Evolutionary conservation across 129 eudicot species (phyloP), one percentile per base, ranked within the genome.

Genomic region (Oenanthe sinensis): DNA sequence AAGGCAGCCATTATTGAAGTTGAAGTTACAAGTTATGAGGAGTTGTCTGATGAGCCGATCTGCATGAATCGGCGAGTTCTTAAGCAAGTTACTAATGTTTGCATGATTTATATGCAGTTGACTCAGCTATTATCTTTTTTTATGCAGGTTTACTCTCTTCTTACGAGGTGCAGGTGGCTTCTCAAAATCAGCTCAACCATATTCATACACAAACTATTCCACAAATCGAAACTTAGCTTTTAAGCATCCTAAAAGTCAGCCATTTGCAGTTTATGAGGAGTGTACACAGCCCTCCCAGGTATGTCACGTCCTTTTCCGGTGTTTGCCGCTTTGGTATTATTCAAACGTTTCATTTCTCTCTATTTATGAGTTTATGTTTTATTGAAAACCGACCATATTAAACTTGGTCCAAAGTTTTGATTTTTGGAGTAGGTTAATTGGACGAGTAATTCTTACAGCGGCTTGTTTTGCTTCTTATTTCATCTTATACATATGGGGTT

Each of bases 141-240:
- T 63, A 3, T 74, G 74, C 81, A 92, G 96, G 81, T 45, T 84
- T 77, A 54, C 97, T n/a, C 42, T 90, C 43, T 96, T 77, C 77
- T 82, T 92, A 78, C 84, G 99, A 75, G 97, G 97, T 81, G 93
- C 96, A 81, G 97, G 99, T 79, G 99, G 99, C 50, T 96, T 96
- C 78, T 90, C 97, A 73, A 92, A 90, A 81, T 90, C 95, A 79
- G 86, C 97, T 52, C 86, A 84, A 40, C 91, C 89, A n/a, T 92
- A 84, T 85, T 92, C 99, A 60, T 87, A 80, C 82, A 67, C 91
- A 42, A 88, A 85, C 33, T 84, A 92, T 85, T 85, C 90, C 5
- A 58, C 24, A 50, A 82, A 82, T 77, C 92, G 81, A 75, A 71
- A 78, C 37, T 39, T 68, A 60, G 74, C 84, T 79, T 82, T 85